A percentile compares a stretch with the other conserved stretches of the same genome.
Conservation (phyloP, 2,329 filamentous ascomycete species). For the Samsoniella hepiali region DNA sequence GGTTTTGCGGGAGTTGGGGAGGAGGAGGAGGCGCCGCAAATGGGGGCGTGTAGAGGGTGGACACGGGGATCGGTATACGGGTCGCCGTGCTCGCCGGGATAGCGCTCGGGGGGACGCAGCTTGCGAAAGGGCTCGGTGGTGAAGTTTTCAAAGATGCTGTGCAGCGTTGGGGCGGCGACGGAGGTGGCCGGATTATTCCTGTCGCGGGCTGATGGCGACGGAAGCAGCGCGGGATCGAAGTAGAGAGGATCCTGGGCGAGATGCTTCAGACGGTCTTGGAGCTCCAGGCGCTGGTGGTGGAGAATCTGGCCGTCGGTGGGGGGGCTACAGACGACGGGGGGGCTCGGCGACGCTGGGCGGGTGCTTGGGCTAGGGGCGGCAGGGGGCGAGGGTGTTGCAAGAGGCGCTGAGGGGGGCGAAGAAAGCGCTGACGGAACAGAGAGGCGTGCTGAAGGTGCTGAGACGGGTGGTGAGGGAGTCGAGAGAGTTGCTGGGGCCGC, state of each 20-base stretch:
- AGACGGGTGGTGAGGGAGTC: not conserved
- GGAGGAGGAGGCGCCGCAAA: constrained; percentile 25
- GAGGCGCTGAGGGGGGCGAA: not conserved
- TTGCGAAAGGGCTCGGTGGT: constrained; percentile 22
- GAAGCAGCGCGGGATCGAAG: constrained; percentile 4
- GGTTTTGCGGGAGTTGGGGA: not conserved
- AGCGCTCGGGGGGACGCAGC: constrained; percentile 17
- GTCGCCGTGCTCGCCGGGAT: constrained; percentile 1
- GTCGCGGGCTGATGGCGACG: constrained; percentile 7
- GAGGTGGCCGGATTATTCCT: constrained; percentile 19
- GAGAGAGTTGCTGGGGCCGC: not conserved
- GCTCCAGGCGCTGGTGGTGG: constrained; percentile 16
- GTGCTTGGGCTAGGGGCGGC: not conserved
- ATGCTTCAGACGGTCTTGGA: constrained; percentile 11
- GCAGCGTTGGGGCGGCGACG: constrained; percentile 25
- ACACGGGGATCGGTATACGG: constrained; percentile 23
- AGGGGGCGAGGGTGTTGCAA: not conserved
- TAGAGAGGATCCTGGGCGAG: constrained; percentile 11
- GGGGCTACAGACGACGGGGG: not conserved
- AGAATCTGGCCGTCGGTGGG: not conserved
- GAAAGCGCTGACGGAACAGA: not conserved
- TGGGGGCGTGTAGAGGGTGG: constrained; percentile 22
- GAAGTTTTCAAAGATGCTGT: constrained; percentile 27
- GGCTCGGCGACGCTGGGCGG: not conserved
- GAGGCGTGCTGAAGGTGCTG: not conserved